phyloP scores from a whole-genome alignment of 169 alveolate genomes.

The Cryptosporidium meleagridis region DNA sequence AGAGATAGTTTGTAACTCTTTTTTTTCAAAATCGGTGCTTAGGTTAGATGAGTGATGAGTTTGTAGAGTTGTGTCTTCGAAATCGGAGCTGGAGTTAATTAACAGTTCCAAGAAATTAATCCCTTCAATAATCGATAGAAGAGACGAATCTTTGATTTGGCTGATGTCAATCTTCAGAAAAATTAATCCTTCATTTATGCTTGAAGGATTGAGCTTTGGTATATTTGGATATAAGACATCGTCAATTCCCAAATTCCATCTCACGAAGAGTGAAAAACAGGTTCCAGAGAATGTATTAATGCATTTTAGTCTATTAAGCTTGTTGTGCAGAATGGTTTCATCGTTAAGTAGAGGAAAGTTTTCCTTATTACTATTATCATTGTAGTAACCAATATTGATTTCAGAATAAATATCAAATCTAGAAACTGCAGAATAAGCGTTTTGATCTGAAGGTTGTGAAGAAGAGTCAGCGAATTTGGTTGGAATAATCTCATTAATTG shows the following conservation, averaged over 20 bases:
- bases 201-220: constrained; percentile 2
- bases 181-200: constrained; percentile 26
- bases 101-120: constrained; percentile 22
- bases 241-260: constrained; percentile 23
- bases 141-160: not conserved
- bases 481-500: not conserved
- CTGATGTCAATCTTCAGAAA: constrained; percentile 9
- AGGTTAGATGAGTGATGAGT: not conserved
- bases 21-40: not conserved
- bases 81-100: not conserved
- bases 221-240: constrained; percentile 27
- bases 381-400: not conserved
- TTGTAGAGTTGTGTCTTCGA: not conserved
- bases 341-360: not conserved
- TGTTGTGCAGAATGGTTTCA: not conserved
- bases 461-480: not conserved
- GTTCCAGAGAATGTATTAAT: constrained; percentile 33
- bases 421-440: constrained; percentile 2
- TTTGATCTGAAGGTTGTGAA: not conserved
- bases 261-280: constrained; percentile 11
- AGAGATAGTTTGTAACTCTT: not conserved
- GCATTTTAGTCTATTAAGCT: not conserved
- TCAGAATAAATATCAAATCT: constrained; percentile 45
- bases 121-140: not conserved
- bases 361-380: not conserved